Conservation (phyloP, 2,329 filamentous ascomycete genomes). For the Penicillium sumatraense region DNA sequence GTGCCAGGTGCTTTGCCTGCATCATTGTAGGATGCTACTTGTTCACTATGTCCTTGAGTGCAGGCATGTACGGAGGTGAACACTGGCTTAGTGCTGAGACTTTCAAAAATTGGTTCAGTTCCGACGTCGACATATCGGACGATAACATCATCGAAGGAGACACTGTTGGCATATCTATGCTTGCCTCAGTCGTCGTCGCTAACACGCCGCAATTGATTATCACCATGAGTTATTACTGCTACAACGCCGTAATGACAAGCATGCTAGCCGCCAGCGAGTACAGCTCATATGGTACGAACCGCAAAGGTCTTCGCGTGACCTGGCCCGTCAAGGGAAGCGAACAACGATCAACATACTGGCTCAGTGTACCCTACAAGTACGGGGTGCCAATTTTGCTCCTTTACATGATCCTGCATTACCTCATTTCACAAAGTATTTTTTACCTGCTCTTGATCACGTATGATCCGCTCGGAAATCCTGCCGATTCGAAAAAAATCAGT, state of each 20-base stretch:
- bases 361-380: slow-evolving; percentile 45
- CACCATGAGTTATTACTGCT: slow-evolving; percentile 38
- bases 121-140: background rate
- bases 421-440: slow-evolving; percentile 53
- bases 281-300: slow-evolving; percentile 40
- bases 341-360: slow-evolving; percentile 51
- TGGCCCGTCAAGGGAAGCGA: slow-evolving; percentile 37
- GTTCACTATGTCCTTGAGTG: background rate
- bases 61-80: background rate
- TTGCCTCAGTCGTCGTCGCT: background rate
- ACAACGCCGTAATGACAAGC: slow-evolving; percentile 44
- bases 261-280: slow-evolving; percentile 57
- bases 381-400: slow-evolving; percentile 36
- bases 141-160: background rate
- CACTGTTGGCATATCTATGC: background rate
- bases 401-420: slow-evolving; percentile 49
- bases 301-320: slow-evolving; percentile 51
- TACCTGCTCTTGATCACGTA: slow-evolving; percentile 37
- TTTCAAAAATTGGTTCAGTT: slow-evolving; percentile 1
- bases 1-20: background rate
- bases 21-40: background rate
- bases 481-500: background rate
- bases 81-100: background rate
- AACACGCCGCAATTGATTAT: slow-evolving; percentile 30
- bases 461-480: slow-evolving; percentile 10